Evolutionary conservation across 73 alveolate genomes (phyloP), one percentile per base, ranked within the genome.

Genomic region (Paramecium biaurelia): DNA sequence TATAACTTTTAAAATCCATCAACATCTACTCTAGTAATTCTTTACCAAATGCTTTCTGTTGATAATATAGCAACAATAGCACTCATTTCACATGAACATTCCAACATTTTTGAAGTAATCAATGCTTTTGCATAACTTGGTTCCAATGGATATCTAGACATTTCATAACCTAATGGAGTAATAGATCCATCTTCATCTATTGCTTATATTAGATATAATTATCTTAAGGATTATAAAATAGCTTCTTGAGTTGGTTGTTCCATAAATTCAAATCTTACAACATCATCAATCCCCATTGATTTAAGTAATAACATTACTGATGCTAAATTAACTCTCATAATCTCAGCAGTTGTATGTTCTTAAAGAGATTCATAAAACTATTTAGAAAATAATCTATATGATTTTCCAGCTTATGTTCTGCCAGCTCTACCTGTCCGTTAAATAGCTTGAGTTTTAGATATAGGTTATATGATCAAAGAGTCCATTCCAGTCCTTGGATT

Each of bases 381-480:
- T 57, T 98, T 99, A 5, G 99, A 72, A 95, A 96, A 98, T 70
- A 98, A 92, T 67, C 99, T 72, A 84, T 96, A 95, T 82, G 99
- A 98, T 85, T 97, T 97, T 28, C 99, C 99, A 49, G 96, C 97
- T 76, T 97, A 89, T 4, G 99, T 98, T 49, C 99, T 95, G 1
- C 99, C 99, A 28, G 99, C 99, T 79, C 99, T 76, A 34, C 99
- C 99, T 53, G 99, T 95, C 87, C 99, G 82, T 79, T 98, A 96
- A n/a, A 92, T 96, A 7, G 99, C 99, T 59, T 98, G 93, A 15
- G 96, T 99, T 85, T 98, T 95, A n/a, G 98, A 92, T 7, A 98
- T 96, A 8, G 99, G 99, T 2, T 95, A 98, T 24, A 97, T 94
- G 43, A 92, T 93, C 8, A 98, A 93, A 12, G 97, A 89, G 85